These are phyloP conservation scores for Paracamarosporium sp. DNA, from an alignment of 2,329 filamentous ascomycete species.

Conservation along the genomic window DNA sequence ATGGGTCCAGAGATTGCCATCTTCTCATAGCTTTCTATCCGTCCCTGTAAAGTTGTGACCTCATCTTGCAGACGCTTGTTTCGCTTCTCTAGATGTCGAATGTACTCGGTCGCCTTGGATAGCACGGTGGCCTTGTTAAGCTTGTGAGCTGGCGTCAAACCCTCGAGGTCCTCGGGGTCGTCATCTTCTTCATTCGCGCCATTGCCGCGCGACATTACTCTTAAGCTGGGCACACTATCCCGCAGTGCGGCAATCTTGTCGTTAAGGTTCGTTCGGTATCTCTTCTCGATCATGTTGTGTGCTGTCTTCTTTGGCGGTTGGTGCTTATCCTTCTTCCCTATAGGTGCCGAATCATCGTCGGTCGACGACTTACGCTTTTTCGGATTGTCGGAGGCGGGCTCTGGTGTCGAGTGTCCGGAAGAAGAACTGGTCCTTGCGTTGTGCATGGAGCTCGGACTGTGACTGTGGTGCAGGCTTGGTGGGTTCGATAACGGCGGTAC, in stretches of 20 bases:
- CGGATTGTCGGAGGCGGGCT: constrained; percentile 41
- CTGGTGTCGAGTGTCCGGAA: constrained; percentile 69
- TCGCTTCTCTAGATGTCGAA: constrained; percentile 88
- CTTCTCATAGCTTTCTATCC: constrained; percentile 71
- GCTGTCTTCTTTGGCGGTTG: constrained; percentile 83
- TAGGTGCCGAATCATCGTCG: constrained; percentile 63
- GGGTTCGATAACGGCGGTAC: constrained; percentile 37
- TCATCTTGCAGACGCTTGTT: constrained; percentile 84
- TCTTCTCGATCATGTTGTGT: constrained; percentile 98
- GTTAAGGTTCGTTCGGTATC: constrained; percentile 94
- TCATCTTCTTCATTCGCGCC: constrained; percentile 71
- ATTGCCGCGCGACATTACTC: constrained; percentile 72
- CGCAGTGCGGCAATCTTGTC: constrained; percentile 94
- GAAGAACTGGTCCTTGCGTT: constrained; percentile 43
- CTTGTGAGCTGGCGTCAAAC: constrained; percentile 82
- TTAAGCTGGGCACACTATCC: constrained; percentile 89
- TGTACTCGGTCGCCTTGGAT: constrained; percentile 96
- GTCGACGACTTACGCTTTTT: constrained; percentile 49
- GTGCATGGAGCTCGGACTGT: constrained; percentile 44
- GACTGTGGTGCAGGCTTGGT: constrained; percentile 43
- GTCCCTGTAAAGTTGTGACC: constrained; percentile 77
- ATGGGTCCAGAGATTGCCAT: constrained; percentile 66
- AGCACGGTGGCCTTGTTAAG: constrained; percentile 97
- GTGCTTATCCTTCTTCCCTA: constrained; percentile 60
- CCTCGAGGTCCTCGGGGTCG: constrained; percentile 77